Evolutionary conservation across 75 land plant species (phyloP), one percentile per base, ranked within the genome.

Genomic region (Cupressus sempervirens): DNA sequence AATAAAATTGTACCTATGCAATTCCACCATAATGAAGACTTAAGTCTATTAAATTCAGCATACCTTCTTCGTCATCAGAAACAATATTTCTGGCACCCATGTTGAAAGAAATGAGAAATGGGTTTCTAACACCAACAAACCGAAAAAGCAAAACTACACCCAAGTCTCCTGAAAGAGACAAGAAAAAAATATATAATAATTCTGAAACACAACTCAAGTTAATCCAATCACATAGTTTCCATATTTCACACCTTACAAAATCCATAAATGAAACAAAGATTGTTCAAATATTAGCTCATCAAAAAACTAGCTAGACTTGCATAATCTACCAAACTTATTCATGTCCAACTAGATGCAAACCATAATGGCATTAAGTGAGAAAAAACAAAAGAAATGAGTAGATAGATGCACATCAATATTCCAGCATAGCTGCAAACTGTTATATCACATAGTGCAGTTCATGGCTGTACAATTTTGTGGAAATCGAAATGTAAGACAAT

Each of bases 21-120:
- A 20, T 58, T 3, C 65, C 5, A 16, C 58, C 16, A 16, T 54
- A 54, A 54, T 16, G 0, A 54, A 15, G 58, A 18, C 20, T 14
- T 54, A 15, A 54, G 20, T 54, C 58, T 54, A 54, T 14, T 54
- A 54, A 15, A 54, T 82, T 10, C 26, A 50, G 26, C 35, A 34
- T 32, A 82, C 83, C 83, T 82, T 82, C 65, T 58, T 58, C 83
- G 8, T 76, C 79, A 7, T 76, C 79, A 16, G 79, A 76, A 38
- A 76, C 79, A 18, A 76, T 76, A 30, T 76, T 76, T 76, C 79
- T 76, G 20, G 79, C 79, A 76, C 43, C 79, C 79, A 76, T 38
- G 26, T 16, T 6, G 43, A 38, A 18, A 38, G 41, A 76, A 20
- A 40, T 76, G 26, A 1, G 40, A 3, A 36, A 76, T 76, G 26